Evolutionary conservation across 805 yeast genomes (phyloP), one percentile per base, ranked within the genome.

Genomic region (Sungouiozyma intestinalis): DNA sequence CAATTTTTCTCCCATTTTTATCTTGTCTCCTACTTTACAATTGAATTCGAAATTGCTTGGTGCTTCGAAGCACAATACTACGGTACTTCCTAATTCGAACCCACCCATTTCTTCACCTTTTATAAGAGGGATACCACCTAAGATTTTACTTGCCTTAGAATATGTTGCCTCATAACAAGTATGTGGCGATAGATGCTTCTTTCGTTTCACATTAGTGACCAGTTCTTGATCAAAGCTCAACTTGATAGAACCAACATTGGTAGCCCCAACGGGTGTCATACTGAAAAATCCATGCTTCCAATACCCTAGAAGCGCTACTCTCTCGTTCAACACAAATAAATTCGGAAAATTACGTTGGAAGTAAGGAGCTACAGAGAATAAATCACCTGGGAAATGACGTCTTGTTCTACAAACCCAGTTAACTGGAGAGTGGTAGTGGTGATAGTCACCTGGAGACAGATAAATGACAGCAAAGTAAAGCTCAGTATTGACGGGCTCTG

Each of bases 261-360:
- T 92, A 18, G 99, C 99, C 13, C 99, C 99, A 11, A 92, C 98
- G 0, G 99, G 97, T 1, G 95, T 90, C 99, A 92, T 92, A 49
- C 94, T 81, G 67, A 92, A 92, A 54, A 92, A 92, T 0, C 99
- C 99, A 60, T 92, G 74, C 58, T 83, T 85, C 98, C 98, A 92
- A 55, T 85, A 79, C 1, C 99, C 99, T 43, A 92, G 72, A 39
- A 92, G 66, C 0, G 98, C 94, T 3, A 92, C 98, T 53, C 99
- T 74, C 65, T 92, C 99, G 60, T 92, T 92, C 51, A 92, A 67
- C 3, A 90, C 85, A 60, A 92, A 92, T 49, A 92, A 72, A 33
- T 92, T 90, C 41, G 81, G 81, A 44, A 92, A 73, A 18, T 94
- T 79, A 49, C 75, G 76, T 65, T 92, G 98, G 69, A 92, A 88